These are phyloP conservation scores for Hyphopichia fennica DNA, from an alignment of 1,139 yeast species.

Conservation along the genomic window DNA sequence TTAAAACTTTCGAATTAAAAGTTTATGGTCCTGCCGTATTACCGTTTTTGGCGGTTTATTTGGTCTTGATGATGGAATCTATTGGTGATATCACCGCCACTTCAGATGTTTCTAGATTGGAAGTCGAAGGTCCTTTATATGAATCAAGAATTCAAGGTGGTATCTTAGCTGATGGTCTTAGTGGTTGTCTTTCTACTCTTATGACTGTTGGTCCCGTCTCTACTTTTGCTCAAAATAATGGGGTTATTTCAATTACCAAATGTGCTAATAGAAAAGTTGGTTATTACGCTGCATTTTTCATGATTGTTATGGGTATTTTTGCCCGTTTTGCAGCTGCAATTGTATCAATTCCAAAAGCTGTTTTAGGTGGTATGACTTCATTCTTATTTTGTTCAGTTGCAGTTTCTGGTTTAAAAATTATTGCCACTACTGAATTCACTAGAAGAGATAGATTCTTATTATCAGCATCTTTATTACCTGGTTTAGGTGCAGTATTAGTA, in stretches of 20 bases:
- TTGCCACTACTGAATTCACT: constrained; percentile 72
- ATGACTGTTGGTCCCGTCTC: constrained; percentile 81
- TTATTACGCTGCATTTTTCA: constrained; percentile 83
- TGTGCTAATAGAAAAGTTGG: constrained; percentile 88
- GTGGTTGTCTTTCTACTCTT: constrained; percentile 71
- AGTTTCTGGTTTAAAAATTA: constrained; percentile 82
- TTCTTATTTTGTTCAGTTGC: constrained; percentile 87
- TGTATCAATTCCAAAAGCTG: constrained; percentile 80
- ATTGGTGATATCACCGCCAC: constrained; percentile 94
- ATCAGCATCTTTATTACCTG: constrained; percentile 73
- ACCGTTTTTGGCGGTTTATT: constrained; percentile 79
- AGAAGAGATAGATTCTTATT: constrained; percentile 86
- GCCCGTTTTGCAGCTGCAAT: constrained; percentile 89
- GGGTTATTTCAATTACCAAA: constrained; percentile 86
- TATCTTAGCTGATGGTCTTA: constrained; percentile 75
- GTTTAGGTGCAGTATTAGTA: constrained; percentile 77
- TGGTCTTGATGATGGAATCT: constrained; percentile 84
- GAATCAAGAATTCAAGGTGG: constrained; percentile 93
- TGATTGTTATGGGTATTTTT: constrained; percentile 82
- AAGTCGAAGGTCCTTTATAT: constrained; percentile 75
- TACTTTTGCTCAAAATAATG: constrained; percentile 91
- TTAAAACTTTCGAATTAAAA: constrained; percentile 69
- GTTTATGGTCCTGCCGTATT: constrained; percentile 83
- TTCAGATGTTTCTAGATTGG: constrained; percentile 81
- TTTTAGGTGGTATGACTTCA: constrained; percentile 91